Percentiles rank a stretch among this genome's conserved stretches.
phyloP scores from a whole-genome alignment of 495 filamentous ascomycete species.

The Achaetomiella virescens region DNA sequence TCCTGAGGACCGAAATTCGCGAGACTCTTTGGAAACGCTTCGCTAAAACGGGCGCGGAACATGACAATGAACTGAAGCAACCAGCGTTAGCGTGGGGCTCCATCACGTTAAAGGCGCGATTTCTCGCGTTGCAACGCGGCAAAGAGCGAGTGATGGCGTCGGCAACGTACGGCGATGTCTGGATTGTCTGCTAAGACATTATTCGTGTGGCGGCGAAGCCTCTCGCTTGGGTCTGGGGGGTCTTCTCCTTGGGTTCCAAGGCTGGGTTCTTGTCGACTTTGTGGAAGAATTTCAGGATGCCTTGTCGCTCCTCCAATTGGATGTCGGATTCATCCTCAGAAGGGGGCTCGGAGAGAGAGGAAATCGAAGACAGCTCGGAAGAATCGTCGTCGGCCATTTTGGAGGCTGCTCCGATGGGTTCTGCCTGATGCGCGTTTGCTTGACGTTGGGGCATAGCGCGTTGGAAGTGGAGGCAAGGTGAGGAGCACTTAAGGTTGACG shows the following conservation, averaged over 20 bases:
- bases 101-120: constrained; percentile 32
- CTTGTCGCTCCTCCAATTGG: constrained; percentile 43
- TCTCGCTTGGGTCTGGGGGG: constrained; percentile 69
- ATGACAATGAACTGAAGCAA: constrained; percentile 81
- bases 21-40: constrained; percentile 78
- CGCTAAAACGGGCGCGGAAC: constrained; percentile 90
- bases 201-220: constrained; percentile 82
- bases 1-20: constrained; percentile 91
- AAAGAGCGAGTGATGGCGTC: constrained; percentile 22
- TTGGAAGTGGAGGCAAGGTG: constrained; percentile 18
- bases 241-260: constrained; percentile 37
- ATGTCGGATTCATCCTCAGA: constrained; percentile 47
- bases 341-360: constrained; percentile 48
- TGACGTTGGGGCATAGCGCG: constrained; percentile 4
- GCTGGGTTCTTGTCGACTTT: constrained; percentile 39
- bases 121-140: constrained; percentile 33
- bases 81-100: constrained; percentile 28
- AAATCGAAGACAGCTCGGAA: constrained; percentile 50
- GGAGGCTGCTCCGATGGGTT: constrained; percentile 5
- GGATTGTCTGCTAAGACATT: constrained; percentile 81
- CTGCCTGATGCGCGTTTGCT: constrained; percentile 14
- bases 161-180: constrained; percentile 74
- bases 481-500: constrained; percentile 16
- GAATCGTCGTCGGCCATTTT: constrained; percentile 49
- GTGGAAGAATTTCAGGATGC: constrained; percentile 54